Percentiles rank a stretch among this genome's conserved stretches.
Conservation (phyloP, 1,284 basidiomycete genomes). For the Leccinum discolor region DNA sequence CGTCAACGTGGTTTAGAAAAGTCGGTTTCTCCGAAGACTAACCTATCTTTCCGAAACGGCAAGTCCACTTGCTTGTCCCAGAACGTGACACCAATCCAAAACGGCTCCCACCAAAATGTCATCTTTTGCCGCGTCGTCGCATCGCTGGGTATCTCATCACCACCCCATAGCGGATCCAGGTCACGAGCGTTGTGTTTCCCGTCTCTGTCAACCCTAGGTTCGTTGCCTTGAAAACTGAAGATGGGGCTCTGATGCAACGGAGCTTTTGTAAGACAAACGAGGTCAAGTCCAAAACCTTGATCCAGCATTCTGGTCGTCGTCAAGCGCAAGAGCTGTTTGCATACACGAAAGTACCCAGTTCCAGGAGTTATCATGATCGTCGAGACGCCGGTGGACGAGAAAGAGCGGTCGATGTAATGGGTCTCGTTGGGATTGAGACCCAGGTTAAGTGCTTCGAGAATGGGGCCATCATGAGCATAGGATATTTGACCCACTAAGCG, state of each 20-base stretch:
- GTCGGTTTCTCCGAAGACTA: constrained; percentile 15
- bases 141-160: constrained; percentile 49
- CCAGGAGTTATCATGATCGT: constrained; percentile 92
- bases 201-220: constrained; percentile 49
- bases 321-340: constrained; percentile 86
- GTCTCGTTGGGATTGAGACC: constrained; percentile 93
- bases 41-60: constrained; percentile 86
- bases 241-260: constrained; percentile 92
- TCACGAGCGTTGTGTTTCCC: constrained; percentile 49
- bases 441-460: constrained; percentile 94
- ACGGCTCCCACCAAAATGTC: constrained; percentile 85
- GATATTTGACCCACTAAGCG: constrained; percentile 80
- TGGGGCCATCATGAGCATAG: constrained; percentile 92
- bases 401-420: constrained; percentile 94
- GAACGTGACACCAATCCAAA: constrained; percentile 80
- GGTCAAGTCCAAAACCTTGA: constrained; percentile 89
- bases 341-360: constrained; percentile 92
- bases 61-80: constrained; percentile 87
- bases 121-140: constrained; percentile 42
- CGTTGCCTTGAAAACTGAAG: constrained; percentile 74
- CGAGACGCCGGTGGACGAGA: constrained; percentile 78
- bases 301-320: constrained; percentile 97
- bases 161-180: constrained; percentile 83
- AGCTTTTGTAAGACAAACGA: constrained; percentile 90
- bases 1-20: neutral